Evolutionary conservation across 2,329 filamentous ascomycete genomes (phyloP).

Genomic region (Colletotrichum echinochloae): DNA sequence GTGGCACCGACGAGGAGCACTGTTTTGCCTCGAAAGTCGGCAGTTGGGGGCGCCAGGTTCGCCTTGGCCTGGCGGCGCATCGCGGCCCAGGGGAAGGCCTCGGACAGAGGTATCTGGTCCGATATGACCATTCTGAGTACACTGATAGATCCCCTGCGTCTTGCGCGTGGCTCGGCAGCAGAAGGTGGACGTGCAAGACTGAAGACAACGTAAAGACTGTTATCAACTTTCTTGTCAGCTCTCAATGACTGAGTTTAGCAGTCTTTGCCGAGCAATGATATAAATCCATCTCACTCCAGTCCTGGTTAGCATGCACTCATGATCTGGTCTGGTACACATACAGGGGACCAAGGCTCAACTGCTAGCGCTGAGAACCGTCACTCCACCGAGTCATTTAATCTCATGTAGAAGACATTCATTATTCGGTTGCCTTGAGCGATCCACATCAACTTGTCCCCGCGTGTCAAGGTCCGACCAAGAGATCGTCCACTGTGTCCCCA

Average conservation of each 20-base stretch:
- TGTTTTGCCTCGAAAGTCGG: slow-evolving; percentile 5
- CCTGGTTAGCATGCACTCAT: background rate
- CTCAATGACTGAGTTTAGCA: background rate
- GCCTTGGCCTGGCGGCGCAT: slow-evolving; percentile 16
- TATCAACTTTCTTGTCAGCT: background rate
- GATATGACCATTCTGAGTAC: slow-evolving; percentile 11
- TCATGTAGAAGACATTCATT: background rate
- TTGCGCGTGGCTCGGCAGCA: no score
- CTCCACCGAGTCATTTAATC: no score
- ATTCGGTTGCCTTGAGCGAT: background rate
- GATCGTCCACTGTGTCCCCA: no score
- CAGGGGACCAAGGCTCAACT: background rate
- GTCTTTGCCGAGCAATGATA: background rate
- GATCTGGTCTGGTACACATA: background rate
- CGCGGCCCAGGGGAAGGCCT: slow-evolving; percentile 6
- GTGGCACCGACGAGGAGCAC: slow-evolving; percentile 12
- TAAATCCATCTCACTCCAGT: background rate
- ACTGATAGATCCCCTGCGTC: background rate
- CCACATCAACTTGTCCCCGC: no score
- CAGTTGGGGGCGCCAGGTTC: background rate
- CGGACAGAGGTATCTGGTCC: background rate
- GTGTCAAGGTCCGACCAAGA: no score
- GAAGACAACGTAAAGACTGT: background rate
- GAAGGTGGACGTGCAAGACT: background rate
- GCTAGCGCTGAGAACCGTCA: background rate